phyloP scores from a whole-genome alignment of 169 alveolate species.

The Eimeria maxima region DNA sequence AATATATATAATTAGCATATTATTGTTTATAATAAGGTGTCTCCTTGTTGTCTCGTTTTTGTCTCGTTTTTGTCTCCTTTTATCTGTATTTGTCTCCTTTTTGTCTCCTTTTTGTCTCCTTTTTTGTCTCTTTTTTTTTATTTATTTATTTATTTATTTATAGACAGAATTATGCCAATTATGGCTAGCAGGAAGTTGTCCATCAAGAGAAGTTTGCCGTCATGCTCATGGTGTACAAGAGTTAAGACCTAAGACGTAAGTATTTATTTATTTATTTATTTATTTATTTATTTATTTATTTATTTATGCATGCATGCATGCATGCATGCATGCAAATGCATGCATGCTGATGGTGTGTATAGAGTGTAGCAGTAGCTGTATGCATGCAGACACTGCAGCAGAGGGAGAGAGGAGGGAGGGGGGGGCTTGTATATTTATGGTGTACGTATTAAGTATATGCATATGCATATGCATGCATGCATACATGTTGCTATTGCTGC shows the following conservation, averaged over 20 bases:
- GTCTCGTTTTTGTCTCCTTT: no score
- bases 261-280: background rate
- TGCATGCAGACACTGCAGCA: background rate
- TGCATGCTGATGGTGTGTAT: no score
- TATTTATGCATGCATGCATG: background rate
- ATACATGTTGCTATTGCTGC: no score
- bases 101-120: no score
- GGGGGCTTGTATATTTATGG: no score
- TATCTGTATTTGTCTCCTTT: no score
- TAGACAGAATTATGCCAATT: slow-evolving; percentile 50
- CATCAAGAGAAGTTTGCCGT: slow-evolving; percentile 32
- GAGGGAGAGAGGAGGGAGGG: background rate
- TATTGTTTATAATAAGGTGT: no score
- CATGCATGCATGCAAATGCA: background rate
- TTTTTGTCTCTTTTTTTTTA: no score
- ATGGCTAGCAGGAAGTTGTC: slow-evolving; percentile 56
- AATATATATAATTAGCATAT: no score
- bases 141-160: no score
- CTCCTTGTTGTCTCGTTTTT: background rate
- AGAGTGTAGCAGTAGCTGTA: background rate
- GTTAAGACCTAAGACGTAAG: slow-evolving; percentile 38
- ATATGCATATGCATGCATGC: no score
- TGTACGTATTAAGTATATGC: no score
- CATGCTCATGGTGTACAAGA: slow-evolving; percentile 62
- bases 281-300: background rate